Conservation (phyloP, 495 filamentous ascomycete species). For the Penicillium robsamsonii region DNA sequence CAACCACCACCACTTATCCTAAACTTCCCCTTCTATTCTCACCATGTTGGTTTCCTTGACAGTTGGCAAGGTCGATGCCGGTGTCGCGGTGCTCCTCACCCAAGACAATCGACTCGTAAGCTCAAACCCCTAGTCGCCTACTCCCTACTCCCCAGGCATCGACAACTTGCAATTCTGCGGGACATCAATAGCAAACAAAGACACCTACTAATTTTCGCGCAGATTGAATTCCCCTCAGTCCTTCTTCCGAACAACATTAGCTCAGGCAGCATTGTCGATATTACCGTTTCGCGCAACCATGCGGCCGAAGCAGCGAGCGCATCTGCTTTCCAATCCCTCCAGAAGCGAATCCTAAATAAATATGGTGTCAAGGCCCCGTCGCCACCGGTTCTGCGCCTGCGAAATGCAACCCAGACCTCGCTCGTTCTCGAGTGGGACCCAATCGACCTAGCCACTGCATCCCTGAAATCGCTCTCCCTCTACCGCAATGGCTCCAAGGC, state of each 20-base stretch:
- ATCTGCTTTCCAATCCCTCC: conserved; percentile 73
- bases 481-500: conserved; percentile 96
- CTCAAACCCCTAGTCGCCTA: conserved; percentile 26
- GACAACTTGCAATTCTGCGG: conserved; percentile 10
- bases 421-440: conserved; percentile 98
- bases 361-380: conserved; percentile 81
- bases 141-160: conserved; percentile 16
- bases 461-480: conserved; percentile 79
- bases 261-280: conserved; percentile 95
- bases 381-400: conserved; percentile 78
- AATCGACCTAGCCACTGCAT: conserved; percentile 87
- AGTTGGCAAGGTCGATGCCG: conserved; percentile 98
- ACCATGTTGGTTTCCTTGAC: conserved; percentile 95
- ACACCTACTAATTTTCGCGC: conserved; percentile 13
- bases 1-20: conserved; percentile 14
- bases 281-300: conserved; percentile 88
- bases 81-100: conserved; percentile 93
- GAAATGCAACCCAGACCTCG: conserved; percentile 95
- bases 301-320: conserved; percentile 70
- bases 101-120: conserved; percentile 94
- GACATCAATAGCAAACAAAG: conserved; percentile 11
- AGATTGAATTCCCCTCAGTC: conserved; percentile 99
- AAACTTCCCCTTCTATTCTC: background rate
- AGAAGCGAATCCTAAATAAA: conserved; percentile 79
- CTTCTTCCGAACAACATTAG: conserved; percentile 92